Conservation (phyloP, 2,329 filamentous ascomycete species). For the Talaromyces marneffei region DNA sequence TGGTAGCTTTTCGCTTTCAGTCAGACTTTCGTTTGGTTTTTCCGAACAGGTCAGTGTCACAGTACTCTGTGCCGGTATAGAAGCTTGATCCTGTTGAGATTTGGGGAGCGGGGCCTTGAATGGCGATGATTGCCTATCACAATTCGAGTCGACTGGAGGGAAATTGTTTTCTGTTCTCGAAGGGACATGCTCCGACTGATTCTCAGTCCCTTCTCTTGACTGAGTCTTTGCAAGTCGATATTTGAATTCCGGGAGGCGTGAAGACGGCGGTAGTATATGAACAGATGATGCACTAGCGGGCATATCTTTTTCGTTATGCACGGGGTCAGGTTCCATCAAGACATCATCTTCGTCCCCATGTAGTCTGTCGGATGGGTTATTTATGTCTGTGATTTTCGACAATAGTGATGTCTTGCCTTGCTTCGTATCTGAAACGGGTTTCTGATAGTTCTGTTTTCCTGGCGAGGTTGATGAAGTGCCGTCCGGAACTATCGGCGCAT, state of each 20-base stretch:
- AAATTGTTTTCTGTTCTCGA: constrained; percentile 10
- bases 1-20: constrained; percentile 24
- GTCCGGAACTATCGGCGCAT: background rate
- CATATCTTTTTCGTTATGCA: background rate
- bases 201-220: background rate
- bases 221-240: constrained; percentile 25
- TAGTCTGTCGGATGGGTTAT: background rate
- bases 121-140: background rate
- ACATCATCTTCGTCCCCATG: background rate
- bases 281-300: constrained; percentile 20
- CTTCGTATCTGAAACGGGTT: background rate
- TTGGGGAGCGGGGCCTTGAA: background rate
- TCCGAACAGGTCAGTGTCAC: background rate
- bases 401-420: background rate
- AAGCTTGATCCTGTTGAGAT: background rate
- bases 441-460: background rate
- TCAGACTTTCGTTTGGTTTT: background rate
- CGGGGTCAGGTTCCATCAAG: background rate
- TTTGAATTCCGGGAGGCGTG: constrained; percentile 36
- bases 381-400: background rate
- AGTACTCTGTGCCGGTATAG: background rate
- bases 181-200: constrained; percentile 8
- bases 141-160: background rate
- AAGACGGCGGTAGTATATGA: constrained; percentile 31
- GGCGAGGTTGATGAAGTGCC: background rate